Base-by-base conservation (phyloP, 129 eudicot genomes). In the Ambrosia artemisiifolia region DNA sequence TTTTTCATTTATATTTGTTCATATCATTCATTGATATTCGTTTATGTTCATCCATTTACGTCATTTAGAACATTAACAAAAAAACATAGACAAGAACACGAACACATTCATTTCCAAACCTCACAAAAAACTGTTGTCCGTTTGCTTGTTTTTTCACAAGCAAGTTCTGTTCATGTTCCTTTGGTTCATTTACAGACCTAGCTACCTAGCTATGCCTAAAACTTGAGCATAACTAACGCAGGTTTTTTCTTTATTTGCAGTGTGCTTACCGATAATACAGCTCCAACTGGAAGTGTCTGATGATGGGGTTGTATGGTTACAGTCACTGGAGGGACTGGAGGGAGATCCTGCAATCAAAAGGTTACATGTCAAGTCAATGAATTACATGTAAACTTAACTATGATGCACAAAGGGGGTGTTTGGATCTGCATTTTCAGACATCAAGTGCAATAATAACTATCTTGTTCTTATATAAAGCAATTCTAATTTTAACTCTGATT, bases 241-340 rank as follows among this genome's bases (percentile, higher is more conserved):
- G 28, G 30, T 14, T 32, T 17, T 18, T 16, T 46, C 35, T 32
- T 43, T 35, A 9, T 3, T 56, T 24, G 75, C 51, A 16, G 63
- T n/a, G 20, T 75, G 2, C 84, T 85, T 85, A 89, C 98, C 81
- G 91, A 87, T 74, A 67, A 82, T 48, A 95, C 79, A 70, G 71
- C 80, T 81, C 99, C 99, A 28, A 90, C 89, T 13, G 97, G 97
- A 63, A 75, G 79, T 38, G 85, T 90, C 54, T 90, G 79, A 66
- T 95, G 99, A 79, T 79, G 85, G 20, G 97, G 91, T 67, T 80
- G 72, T 38, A 95, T 78, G 18, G 86, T 84, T 66, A 83, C 96
- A 54, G 60, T 82, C 63, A 95, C 96, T 0, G 86, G 70, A 72
- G 94, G 88, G 47, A 95, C 94, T 0, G 89, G 91, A 51, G 97